Base-by-base conservation (phyloP, 495 filamentous ascomycete genomes). In the Penicillium riverlandense region DNA sequence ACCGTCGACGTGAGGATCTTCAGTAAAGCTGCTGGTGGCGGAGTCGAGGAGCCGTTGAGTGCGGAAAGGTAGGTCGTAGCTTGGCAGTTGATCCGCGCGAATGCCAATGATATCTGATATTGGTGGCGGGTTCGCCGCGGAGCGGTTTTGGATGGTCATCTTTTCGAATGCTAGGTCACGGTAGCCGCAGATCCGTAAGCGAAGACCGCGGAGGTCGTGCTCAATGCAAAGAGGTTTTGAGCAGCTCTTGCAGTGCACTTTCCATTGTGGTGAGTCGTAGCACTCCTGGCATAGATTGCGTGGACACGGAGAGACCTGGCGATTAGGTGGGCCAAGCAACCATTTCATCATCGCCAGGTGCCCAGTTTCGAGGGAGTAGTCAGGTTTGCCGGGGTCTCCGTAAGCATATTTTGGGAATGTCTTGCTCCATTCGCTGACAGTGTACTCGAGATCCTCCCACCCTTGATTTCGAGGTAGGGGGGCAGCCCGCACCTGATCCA, bases 251-350 rank as follows among this genome's bases (percentile, higher is more conserved):
- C 78, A 82, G 12, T 71, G 62, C 7, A 80, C 70, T 55, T 78
- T 79, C 78, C 78, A 82, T 30, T 73, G 70, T 31, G 72, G 70
- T 10, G 70, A 74, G 29, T 74, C 66, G 47, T 77, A 77, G 57
- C 78, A 82, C 34, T 78, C 75, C 40, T 76, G 67, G 48, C 78
- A 82, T 6, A 82, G 55, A 35, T 75, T 77, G n/a, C 78, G 74
- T 6, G 78, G 78, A 43, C 74, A 77, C 13, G 70, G 66, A 22
- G 68, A 66, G 2, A 67, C 63, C 48, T 74, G 65, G 12, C 72
- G 63, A 43, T 73, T 63, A 7, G 66, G 65, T 1, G 68, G 66
- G 3, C 69, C 70, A 6, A 75, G 54, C 12, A 77, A 48, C 69
- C 69, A 74, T 36, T 66, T 64, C 62, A 77, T 74, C 55, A 78